phyloP scores from a whole-genome alignment of 305 asterid genomes.

The Solanum hybrid region DNA sequence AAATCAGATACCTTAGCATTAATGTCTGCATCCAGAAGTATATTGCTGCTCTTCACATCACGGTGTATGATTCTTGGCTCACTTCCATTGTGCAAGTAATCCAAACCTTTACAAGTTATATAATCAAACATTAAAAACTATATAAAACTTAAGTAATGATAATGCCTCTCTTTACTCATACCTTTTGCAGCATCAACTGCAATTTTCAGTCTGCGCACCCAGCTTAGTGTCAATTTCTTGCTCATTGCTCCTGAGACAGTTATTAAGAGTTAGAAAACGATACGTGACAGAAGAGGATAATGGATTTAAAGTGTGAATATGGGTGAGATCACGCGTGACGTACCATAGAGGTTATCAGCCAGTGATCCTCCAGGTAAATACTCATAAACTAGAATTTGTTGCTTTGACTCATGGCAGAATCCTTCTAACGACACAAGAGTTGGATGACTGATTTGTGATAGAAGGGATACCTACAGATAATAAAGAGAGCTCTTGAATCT shows the following conservation, averaged over 20 bases:
- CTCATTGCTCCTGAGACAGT: conserved; percentile 54
- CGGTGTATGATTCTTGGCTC: conserved; percentile 84
- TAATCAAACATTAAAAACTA: not conserved
- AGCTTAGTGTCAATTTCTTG: conserved; percentile 63
- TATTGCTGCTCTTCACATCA: conserved; percentile 86
- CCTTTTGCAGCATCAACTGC: conserved; percentile 96
- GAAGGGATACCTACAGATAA: conserved; percentile 55
- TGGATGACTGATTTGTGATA: conserved; percentile 72
- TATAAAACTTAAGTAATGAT: not conserved
- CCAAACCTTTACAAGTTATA: conserved; percentile 28
- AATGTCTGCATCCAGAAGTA: conserved; percentile 77
- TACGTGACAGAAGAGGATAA: not conserved
- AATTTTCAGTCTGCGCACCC: conserved; percentile 87
- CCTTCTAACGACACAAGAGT: conserved; percentile 81
- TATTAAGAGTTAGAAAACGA: not conserved
- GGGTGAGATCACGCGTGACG: not conserved
- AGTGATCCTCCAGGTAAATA: conserved; percentile 78
- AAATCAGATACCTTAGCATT: conserved; percentile 88
- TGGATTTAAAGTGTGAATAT: not conserved
- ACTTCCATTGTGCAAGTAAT: conserved; percentile 78
- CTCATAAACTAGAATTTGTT: conserved; percentile 87
- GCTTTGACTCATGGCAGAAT: conserved; percentile 79
- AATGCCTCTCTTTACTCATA: conserved; percentile 4
- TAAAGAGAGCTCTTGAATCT: not conserved
- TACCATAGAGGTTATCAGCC: conserved; percentile 83